Base-by-base conservation (phyloP, 345 rosid species). In the Acer yangbiense region DNA sequence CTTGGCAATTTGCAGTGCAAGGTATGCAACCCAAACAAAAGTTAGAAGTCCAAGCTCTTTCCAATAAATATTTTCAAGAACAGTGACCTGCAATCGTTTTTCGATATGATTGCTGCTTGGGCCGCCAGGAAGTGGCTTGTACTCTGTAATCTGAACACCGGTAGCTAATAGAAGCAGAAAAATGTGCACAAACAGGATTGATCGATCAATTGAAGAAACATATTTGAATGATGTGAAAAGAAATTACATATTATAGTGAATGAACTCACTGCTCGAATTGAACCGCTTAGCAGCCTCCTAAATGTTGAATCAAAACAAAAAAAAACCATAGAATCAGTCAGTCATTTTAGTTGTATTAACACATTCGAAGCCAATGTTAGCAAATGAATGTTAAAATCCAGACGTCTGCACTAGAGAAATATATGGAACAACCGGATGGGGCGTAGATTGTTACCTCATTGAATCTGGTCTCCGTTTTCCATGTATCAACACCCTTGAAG, bases 401-500 rank as follows among this genome's bases (percentile, higher is more conserved):
- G 7, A 41, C 20, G n/a, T 55, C n/a, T 39, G 18, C 61, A 16
- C 18, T 63, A 46, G 62, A 48, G 50, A 48, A 64, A 54, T 32
- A 32, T 32, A 32, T 16, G 6, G 58, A 54, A 54, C 0, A 2
- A 16, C n/a, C 16, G 5, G 58, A 13, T 50, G 58, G 58, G 58
- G n/a, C 2, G 0, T 54, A 16, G 7, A 54, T 48, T 2, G 17
- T 20, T 54, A 87, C 87, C 87, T 82, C 77, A 75, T 83, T 83
- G 71, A 79, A 41, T 76, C 74, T 78, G 63, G 90, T 87, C 77
- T 87, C 90, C 67, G 77, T 82, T 76, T 85, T 78, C 86, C 87
- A 85, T 21, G 84, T 85, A 74, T 83, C 87, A 4, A 83, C 79
- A 20, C 90, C 90, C 76, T 85, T 87, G 58, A 83, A 23, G 84